phyloP scores from a whole-genome alignment of 1,284 basidiomycete genomes.

The Ceratobasidium sp. region DNA sequence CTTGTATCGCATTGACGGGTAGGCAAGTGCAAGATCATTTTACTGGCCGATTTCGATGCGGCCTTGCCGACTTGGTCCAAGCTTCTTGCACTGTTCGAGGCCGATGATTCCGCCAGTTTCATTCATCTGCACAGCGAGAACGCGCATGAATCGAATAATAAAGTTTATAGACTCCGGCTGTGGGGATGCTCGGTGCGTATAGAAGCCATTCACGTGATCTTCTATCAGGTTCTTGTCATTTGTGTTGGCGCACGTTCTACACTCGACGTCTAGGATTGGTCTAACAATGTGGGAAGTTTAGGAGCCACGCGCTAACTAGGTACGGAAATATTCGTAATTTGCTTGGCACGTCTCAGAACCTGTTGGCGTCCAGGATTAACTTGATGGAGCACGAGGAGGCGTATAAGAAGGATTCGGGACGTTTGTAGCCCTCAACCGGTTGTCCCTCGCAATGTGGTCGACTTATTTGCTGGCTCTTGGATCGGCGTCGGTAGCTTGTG shows the following conservation, averaged over 20 bases:
- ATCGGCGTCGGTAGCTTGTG: constrained; percentile 26
- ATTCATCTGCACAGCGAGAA: not conserved
- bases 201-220: constrained; percentile 29
- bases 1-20: not conserved
- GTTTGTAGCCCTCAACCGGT: not conserved
- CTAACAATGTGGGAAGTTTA: not conserved
- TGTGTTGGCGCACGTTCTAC: constrained; percentile 17
- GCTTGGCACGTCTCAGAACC: constrained; percentile 21
- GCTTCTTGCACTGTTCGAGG: not conserved
- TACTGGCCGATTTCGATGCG: not conserved
- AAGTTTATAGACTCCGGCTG: not conserved
- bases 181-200: not conserved
- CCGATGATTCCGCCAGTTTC: not conserved
- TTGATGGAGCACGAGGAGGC: not conserved
- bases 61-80: not conserved
- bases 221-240: not conserved
- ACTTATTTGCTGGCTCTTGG: constrained; percentile 18
- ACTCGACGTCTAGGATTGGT: not conserved
- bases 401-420: not conserved
- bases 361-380: too few species aligned
- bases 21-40: not conserved
- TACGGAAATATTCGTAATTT: not conserved
- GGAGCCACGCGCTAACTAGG: constrained; percentile 10
- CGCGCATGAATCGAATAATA: not conserved
- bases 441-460: constrained; percentile 21